Base-by-base conservation (phyloP, 2,329 filamentous ascomycete genomes). In the Aureobasidium lini region DNA sequence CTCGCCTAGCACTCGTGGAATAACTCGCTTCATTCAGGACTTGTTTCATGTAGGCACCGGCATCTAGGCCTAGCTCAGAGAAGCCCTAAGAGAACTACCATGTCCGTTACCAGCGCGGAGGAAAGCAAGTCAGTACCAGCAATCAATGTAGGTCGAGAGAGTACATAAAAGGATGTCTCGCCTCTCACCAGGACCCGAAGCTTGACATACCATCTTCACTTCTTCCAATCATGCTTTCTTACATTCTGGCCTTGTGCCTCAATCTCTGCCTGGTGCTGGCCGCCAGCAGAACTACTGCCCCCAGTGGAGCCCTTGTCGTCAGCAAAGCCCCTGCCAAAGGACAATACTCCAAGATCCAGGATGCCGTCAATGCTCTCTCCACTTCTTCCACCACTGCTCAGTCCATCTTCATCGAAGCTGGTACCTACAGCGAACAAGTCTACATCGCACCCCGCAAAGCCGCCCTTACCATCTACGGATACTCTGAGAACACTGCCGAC, bases 371-470 rank as follows among this genome's bases (percentile, higher is more conserved):
- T 65, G 78, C 83, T 5, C 76, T 87, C 8, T 80, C 78, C n/a
- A 80, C 77, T 0, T 73, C 75, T 1, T 75, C 77, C 6, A 76
- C 78, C 1, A 64, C 71, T 1, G 74, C 75, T 1, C 81, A 84
- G 61, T 81, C 79, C 66, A 84, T 88, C 71, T 87, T 87, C 73
- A 81, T 88, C 69, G 69, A 81, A 65, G 70, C 78, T 28, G 83
- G 84, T 8, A 84, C 81, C 37, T 86, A 87, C 75, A 73, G 71
- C 2, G 83, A 86, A 68, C 83, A 85, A 66, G 81, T 85, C 42
- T 79, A 77, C 64, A 75, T 86, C 44, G 70, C 76, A 3, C 63
- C 70, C 0, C 75, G 80, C 48, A 72, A 71, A 10, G 79, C 78
- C 1, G 70, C 76, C 42, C 72, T 85, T 42, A 80, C 77, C 48